A percentile compares a stretch with the other conserved stretches of the same genome.
phyloP scores from a whole-genome alignment of 352 stramenopile species.

The Phytophthora chlamydospora region DNA sequence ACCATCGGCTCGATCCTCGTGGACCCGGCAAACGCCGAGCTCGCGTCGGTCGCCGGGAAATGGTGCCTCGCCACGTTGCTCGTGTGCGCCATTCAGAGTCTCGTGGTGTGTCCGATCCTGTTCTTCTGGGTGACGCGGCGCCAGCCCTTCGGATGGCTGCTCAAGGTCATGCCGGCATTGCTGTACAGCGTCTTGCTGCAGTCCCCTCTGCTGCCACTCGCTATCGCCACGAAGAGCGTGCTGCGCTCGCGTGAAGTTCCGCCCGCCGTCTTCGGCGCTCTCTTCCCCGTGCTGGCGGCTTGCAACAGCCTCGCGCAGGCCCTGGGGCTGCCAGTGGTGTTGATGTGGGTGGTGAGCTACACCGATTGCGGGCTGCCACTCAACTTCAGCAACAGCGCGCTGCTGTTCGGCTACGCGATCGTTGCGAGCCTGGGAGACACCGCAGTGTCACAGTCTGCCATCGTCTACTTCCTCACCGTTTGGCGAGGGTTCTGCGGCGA shows the following conservation, averaged over 20 bases:
- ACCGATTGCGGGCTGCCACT: slow-evolving; percentile 52
- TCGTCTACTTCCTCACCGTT: slow-evolving; percentile 66
- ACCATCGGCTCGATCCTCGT: slow-evolving; percentile 50
- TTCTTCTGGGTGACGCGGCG: slow-evolving; percentile 58
- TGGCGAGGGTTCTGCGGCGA: slow-evolving; percentile 58
- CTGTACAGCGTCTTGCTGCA: slow-evolving; percentile 57
- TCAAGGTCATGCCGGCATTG: slow-evolving; percentile 47
- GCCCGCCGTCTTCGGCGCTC: slow-evolving; percentile 53
- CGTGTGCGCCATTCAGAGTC: slow-evolving; percentile 38
- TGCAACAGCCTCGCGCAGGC: slow-evolving; percentile 60
- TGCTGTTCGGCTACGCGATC: slow-evolving; percentile 55
- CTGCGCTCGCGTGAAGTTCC: slow-evolving; percentile 55
- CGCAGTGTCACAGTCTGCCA: slow-evolving; percentile 38
- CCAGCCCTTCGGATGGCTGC: slow-evolving; percentile 64
- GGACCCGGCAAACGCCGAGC: slow-evolving; percentile 37
- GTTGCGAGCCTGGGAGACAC: slow-evolving; percentile 59
- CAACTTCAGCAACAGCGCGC: slow-evolving; percentile 34
- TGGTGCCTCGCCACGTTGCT: slow-evolving; percentile 45
- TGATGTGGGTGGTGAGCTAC: slow-evolving; percentile 61
- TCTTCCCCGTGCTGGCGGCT: slow-evolving; percentile 65
- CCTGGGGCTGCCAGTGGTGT: slow-evolving; percentile 44
- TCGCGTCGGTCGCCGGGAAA: slow-evolving; percentile 46
- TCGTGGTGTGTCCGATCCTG: slow-evolving; percentile 50
- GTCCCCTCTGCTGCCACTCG: slow-evolving; percentile 52
- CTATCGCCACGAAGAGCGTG: slow-evolving; percentile 65